A percentile compares a stretch with the other conserved stretches of the same genome.
These are phyloP conservation scores for Sporothrix inflata DNA, from an alignment of 2,329 filamentous ascomycete species.

Conservation along the genomic window DNA sequence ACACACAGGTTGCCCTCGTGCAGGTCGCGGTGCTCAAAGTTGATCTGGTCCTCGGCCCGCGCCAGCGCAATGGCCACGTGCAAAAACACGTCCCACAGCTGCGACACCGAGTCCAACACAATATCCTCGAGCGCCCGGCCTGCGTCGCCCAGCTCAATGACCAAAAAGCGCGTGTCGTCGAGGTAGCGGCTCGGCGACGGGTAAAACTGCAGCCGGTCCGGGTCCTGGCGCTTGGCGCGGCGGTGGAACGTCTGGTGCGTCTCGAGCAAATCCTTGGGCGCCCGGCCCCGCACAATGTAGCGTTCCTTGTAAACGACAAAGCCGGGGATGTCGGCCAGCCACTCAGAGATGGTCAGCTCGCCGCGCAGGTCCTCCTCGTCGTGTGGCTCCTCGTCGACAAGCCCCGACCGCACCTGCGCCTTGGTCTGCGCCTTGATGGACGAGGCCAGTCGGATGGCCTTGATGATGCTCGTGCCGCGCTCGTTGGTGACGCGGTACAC, in stretches of 20 bases:
- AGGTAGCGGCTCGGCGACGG: conserved; percentile 64
- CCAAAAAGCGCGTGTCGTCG: conserved; percentile 61
- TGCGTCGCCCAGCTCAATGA: conserved; percentile 66
- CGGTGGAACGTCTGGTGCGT: conserved; percentile 64
- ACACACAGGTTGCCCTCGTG: conserved; percentile 19
- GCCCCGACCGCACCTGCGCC: conserved; percentile 54
- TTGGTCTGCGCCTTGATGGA: conserved; percentile 63
- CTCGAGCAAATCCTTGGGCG: conserved; percentile 57
- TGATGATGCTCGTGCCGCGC: conserved; percentile 66
- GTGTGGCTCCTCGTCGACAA: conserved; percentile 64
- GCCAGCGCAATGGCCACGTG: conserved; percentile 63
- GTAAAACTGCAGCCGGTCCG: conserved; percentile 62
- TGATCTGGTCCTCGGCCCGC: conserved; percentile 59
- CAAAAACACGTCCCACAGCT: conserved; percentile 67
- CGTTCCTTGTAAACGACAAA: conserved; percentile 69
- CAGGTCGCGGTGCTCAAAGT: conserved; percentile 57
- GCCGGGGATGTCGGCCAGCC: conserved; percentile 65
- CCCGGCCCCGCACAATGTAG: conserved; percentile 61
- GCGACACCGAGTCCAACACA: conserved; percentile 50
- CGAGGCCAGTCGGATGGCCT: conserved; percentile 63
- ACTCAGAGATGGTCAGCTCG: conserved; percentile 66
- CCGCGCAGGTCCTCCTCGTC: conserved; percentile 58
- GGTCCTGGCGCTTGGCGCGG: conserved; percentile 58
- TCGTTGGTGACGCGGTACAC: conserved; percentile 65
- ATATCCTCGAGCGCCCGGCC: conserved; percentile 64